Evolutionary conservation across 2,329 filamentous ascomycete genomes (phyloP), one percentile per base, ranked within the genome.

Genomic region (Aureobasidium musti): DNA sequence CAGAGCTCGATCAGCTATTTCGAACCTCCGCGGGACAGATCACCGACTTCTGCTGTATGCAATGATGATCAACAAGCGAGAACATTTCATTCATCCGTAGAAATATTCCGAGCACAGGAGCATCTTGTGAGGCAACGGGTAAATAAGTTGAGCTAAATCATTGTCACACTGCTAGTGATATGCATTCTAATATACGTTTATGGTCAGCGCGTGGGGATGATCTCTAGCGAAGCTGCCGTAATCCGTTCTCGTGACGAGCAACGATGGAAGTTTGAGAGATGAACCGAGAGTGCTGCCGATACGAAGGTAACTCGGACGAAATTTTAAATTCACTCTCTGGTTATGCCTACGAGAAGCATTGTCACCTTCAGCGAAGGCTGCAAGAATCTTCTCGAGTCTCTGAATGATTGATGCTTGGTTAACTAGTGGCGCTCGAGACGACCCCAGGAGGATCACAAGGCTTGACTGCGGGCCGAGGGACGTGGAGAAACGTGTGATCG

Each of bases 181-280:
- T 45, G 54, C 54, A 45, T 45, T 59, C 41, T 49, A 61, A 61
- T 61, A 61, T 61, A 49, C 41, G 57, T 61, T 47, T 61, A 26
- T 61, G 57, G 57, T 49, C 43, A 61, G 43, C 17, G 30, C 37
- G 57, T 43, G 57, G 57, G 41, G 57, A 49, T n/a, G 14, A 43
- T 30, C 26, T 30, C 54, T 59, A 33, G 54, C 54, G 54, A 45
- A 45, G 37, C 54, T 30, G 23, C 28, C 54, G 37, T 33, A 21
- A 45, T 30, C n/a, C 19, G 54, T 7, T 53, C 57, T 21, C 57
- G 43, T 61, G 41, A 61, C 41, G 28, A 35, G n/a, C 13, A 49
- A 19, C 23, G 41, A 45, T 47, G 41, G 17, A 47, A 61, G 39
- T 61, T 6, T 33, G 52, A 43, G 28, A 49, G 43, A 26, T 28